phyloP scores from a whole-genome alignment of 2,329 filamentous ascomycete species.

The Sarocladiaceae sp. region DNA sequence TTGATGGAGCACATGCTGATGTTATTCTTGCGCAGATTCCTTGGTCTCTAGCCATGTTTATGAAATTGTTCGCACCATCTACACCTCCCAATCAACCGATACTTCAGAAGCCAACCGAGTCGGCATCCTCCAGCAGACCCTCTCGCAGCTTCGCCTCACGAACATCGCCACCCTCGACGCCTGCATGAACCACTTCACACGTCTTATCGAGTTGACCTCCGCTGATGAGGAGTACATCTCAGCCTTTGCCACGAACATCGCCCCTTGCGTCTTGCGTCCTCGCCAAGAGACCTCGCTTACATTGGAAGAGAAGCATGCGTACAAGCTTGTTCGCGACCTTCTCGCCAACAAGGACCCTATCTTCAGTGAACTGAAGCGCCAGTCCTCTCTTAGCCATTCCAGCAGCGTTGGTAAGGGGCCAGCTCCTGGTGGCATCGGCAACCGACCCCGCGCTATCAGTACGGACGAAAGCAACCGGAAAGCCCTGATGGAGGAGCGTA shows the following conservation, averaged over 20 bases:
- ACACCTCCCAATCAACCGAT: conserved; percentile 75
- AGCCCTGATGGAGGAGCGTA: conserved; percentile 89
- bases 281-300: conserved; percentile 84
- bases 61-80: conserved; percentile 97
- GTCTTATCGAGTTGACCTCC: conserved; percentile 92
- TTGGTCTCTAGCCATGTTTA: conserved; percentile 97
- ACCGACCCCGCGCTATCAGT: conserved; percentile 79
- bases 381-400: conserved; percentile 66
- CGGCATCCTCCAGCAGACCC: conserved; percentile 89
- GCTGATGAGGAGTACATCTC: conserved; percentile 84
- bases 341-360: conserved; percentile 93
- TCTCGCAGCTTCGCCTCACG: conserved; percentile 88
- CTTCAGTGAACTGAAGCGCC: conserved; percentile 92
- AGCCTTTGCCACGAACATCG: conserved; percentile 68
- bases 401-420: conserved; percentile 39
- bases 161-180: conserved; percentile 99
- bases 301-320: conserved; percentile 91
- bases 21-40: conserved; percentile 63
- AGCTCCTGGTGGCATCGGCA: conserved; percentile 22
- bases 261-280: conserved; percentile 84
- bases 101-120: conserved; percentile 74
- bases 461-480: conserved; percentile 95
- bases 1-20: neutral
- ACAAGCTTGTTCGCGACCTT: conserved; percentile 85
- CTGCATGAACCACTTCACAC: conserved; percentile 96